Evolutionary conservation across 768 basidiomycete species (phyloP).

Genomic region (Boletus rex-veris): DNA sequence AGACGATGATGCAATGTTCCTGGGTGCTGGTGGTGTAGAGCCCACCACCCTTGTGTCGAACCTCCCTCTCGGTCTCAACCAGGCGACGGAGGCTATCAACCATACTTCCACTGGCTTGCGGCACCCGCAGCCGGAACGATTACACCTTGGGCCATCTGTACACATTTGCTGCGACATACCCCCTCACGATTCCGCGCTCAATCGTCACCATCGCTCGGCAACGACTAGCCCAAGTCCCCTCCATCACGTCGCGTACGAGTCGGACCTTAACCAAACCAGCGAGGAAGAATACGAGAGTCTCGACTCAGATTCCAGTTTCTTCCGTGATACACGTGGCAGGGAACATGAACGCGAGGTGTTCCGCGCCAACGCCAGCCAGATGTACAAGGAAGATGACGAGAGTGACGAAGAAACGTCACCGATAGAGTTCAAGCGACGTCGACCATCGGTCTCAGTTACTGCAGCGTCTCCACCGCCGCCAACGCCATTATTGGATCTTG

Average conservation of each 20-base stretch:
- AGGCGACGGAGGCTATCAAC: conserved; percentile 21
- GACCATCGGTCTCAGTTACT: conserved; percentile 30
- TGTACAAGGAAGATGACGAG: conserved; percentile 34
- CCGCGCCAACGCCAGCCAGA: conserved; percentile 32
- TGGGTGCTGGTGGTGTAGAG: conserved; percentile 50
- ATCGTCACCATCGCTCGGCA: conserved; percentile 29
- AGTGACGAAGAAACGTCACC: conserved; percentile 35
- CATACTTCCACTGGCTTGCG: conserved; percentile 18
- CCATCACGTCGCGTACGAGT: conserved; percentile 32
- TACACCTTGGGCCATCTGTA: conserved; percentile 17
- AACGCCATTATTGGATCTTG: conserved; percentile 16
- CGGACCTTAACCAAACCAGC: conserved; percentile 28
- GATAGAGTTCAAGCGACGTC: conserved; percentile 35
- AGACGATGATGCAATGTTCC: conserved; percentile 51
- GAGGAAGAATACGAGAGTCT: conserved; percentile 32
- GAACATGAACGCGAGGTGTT: conserved; percentile 24
- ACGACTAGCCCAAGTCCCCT: conserved; percentile 41
- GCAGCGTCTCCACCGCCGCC: conserved; percentile 25
- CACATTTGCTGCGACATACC: conserved; percentile 25
- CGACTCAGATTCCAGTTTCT: conserved; percentile 35
- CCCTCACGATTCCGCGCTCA: conserved; percentile 19
- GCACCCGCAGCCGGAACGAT: conserved; percentile 33
- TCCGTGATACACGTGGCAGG: conserved; percentile 26
- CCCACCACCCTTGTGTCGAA: conserved; percentile 32
- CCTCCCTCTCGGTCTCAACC: conserved; percentile 33